These are phyloP conservation scores for Orbilia javanica DNA, from an alignment of 2,329 filamentous ascomycete genomes.

Conservation along the genomic window DNA sequence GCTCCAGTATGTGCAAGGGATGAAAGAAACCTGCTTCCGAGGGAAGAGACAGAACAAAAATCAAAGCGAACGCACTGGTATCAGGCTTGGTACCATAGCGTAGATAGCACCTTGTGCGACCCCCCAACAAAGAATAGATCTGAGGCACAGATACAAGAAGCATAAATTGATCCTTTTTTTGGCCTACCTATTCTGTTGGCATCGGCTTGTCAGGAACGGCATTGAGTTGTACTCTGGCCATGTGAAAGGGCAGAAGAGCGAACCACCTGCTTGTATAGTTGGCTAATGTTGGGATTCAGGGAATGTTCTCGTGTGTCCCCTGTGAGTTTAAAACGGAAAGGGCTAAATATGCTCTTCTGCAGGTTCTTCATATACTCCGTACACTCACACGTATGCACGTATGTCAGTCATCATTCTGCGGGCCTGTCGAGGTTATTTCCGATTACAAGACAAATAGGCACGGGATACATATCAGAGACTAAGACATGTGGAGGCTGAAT, in stretches of 20 bases:
- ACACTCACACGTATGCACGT: too few species aligned
- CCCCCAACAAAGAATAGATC: neutral
- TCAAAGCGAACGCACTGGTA: conserved; percentile 5
- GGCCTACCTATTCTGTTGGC: neutral
- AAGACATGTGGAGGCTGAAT: conserved; percentile 30
- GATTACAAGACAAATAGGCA: conserved; percentile 1
- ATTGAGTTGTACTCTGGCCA: conserved; percentile 15
- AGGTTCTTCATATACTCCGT: too few species aligned
- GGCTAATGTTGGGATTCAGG: neutral
- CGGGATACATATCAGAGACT: neutral
- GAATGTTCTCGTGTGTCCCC: conserved; percentile 4
- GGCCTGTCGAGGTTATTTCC: conserved; percentile 20
- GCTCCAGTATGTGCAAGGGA: conserved; percentile 6
- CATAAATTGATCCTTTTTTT: conserved; percentile 6
- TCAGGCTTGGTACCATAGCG: conserved; percentile 2
- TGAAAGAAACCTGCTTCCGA: conserved; percentile 18
- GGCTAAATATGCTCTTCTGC: conserved; percentile 17
- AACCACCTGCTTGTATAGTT: conserved; percentile 11
- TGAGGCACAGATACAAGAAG: conserved; percentile 9
- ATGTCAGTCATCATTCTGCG: conserved; percentile 30
- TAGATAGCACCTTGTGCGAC: neutral
- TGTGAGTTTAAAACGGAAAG: conserved; percentile 11
- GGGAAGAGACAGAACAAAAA: too few species aligned
- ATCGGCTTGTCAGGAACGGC: conserved; percentile 30
- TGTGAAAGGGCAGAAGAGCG: conserved; percentile 31